phyloP scores from a whole-genome alignment of 331 rosid genomes.

The Cydonia oblonga region DNA sequence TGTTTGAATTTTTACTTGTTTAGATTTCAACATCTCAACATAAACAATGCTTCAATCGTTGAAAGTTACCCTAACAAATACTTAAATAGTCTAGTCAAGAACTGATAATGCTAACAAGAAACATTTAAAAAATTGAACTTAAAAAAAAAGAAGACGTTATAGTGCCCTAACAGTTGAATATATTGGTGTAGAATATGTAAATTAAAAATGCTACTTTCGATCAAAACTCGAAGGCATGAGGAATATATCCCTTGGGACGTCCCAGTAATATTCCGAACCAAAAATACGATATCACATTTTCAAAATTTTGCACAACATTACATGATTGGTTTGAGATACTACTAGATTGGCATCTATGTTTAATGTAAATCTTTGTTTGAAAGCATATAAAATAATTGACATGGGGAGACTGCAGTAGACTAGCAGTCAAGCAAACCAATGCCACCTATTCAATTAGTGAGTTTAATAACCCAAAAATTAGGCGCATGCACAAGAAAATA shows the following conservation, averaged over 20 bases:
- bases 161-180: too few relatives aligned
- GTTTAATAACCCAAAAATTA: neutral
- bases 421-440: neutral
- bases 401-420: too few relatives aligned
- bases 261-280: too few relatives aligned
- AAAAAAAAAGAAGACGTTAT: too few relatives aligned
- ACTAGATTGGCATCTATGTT: too few relatives aligned
- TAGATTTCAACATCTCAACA: neutral
- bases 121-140: too few relatives aligned
- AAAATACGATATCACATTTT: neutral
- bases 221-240: neutral
- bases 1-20: neutral
- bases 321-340: neutral
- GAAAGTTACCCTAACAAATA: neutral
- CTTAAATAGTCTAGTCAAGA: too few relatives aligned
- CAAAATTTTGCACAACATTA: too few relatives aligned
- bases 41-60: neutral
- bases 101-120: too few relatives aligned
- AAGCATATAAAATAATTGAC: too few relatives aligned
- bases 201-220: neutral
- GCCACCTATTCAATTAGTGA: slow-evolving; percentile 3
- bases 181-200: too few relatives aligned
- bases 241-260: neutral
- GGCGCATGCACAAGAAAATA: slow-evolving; percentile 5
- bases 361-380: too few relatives aligned